Base-by-base conservation (phyloP, 768 basidiomycete species). In the Termitomyces bulborhizus region DNA sequence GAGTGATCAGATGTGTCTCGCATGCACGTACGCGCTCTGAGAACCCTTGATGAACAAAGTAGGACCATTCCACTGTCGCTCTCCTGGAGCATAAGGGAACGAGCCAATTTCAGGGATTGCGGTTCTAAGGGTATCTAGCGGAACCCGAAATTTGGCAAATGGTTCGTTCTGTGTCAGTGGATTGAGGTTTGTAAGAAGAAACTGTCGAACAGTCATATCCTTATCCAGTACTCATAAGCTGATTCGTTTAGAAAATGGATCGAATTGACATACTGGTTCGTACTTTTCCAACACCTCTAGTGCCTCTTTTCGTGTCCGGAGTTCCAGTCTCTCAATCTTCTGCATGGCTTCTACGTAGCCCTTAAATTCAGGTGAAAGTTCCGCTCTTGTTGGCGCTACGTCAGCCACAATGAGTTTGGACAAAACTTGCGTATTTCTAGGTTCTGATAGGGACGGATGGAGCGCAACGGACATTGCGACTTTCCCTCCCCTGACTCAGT, bases 131-230 rank as follows among this genome's bases (percentile, higher is more conserved):
- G 85, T 81, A 18, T 80, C 71, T 3, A 93, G 68, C 0, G 93
- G 90, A 27, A 94, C 74, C 9, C 83, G 82, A 69, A 93, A 93
- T 50, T 72, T 75, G 16, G 85, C 66, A 57, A 64, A 54, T 48
- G 71, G 62, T 29, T 68, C 58, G 49, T 66, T 34, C 31, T 29
- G 31, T 16, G 64, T 60, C 3, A 66, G 53, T 21, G 74, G 69
- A 16, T 77, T 65, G 29, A 91, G 75, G 70, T 95, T 95, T 8
- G 93, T 93, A 34, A 93, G 73, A 24, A 95, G 74, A 72, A 93
- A 95, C 21, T 85, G 81, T 18, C 89, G 82, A 21, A 88, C 75
- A 45, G 73, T 68, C 1, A 84, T 70, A 47, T 89, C 83, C 92
- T 94, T 36, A n/a, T 40, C 11, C 21, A 41, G 18, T 24, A 9